Evolutionary conservation across 108 stramenopile species (phyloP), one percentile per base, ranked within the genome.

Genomic region (Fragilaria radians): DNA sequence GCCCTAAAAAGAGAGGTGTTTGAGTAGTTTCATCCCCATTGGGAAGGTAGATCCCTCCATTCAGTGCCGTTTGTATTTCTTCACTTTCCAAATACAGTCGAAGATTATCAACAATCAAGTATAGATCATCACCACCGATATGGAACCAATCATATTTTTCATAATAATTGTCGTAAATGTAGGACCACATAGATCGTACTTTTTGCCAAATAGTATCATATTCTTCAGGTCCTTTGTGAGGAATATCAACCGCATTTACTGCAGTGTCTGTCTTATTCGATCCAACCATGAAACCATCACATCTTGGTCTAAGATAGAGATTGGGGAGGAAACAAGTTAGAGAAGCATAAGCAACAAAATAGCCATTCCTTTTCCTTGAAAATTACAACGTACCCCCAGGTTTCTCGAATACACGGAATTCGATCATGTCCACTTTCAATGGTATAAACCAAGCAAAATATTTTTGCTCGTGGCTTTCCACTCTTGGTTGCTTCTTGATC

Each of bases 131-230:
- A 45, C 88, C 92, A 18, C 79, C 75, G 30, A 62, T 61, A 28
- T 77, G 57, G 56, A 82, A 81, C 51, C 56, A 81, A 14, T 89
- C 78, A 57, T 72, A 88, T 48, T 85, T 79, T 26, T 86, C 77
- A 27, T 86, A 84, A 54, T 95, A 96, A 68, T 96, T 92, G 68
- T 90, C 85, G 64, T 94, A 86, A 5, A 98, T 74, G 67, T 93
- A 96, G n/a, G 74, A 76, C 96, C 96, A 98, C 81, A 96, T 97
- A 27, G 83, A 69, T 47, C 96, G 75, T 25, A 94, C 81, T 61
- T 98, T 98, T 67, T 98, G 97, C 97, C 97, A 98, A 62, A 98
- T 98, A 76, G 96, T 98, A 54, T 88, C 74, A 68, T 96, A 98
- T 65, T 85, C 93, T 72, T 98, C 97, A 5, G 76, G 77, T 3